Base-by-base conservation (phyloP, 345 rosid genomes). In the Brassica rapa region DNA sequence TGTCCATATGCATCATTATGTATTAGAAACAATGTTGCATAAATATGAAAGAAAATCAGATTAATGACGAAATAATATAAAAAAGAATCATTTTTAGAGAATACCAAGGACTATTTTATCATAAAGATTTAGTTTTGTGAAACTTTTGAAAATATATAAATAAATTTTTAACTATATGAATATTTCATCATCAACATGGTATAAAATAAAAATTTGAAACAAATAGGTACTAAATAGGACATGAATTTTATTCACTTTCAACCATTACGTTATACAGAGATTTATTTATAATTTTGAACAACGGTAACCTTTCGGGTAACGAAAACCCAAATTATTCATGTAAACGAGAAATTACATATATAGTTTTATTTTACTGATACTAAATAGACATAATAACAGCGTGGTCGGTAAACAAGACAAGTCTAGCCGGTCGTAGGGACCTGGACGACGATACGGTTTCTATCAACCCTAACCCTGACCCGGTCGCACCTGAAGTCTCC, bases 391-490 rank as follows among this genome's bases (percentile, higher is more conserved):
- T n/a, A 55, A 62, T 77, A 39, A 21, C 21, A 59, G n/a, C 1
- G 62, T 21, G 11, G 68, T 59, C 49, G 15, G 23, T 59, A 14
- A 53, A 53, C 7, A 65, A 19, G 16, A 53, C 11, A 66, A 19
- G 16, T 73, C 56, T 78, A 85, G 64, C 86, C 83, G 25, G 5
- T 1, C 9, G 16, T 24, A 53, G 87, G 87, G 60, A 2, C 15
- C 23, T 4, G 1, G 56, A 57, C 60, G 32, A 85, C 84, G 21
- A 41, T 39, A 27, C 77, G 25, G 27, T 70, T 11, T 8, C 19
- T 33, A 55, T 85, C 14, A 33, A 85, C 84, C 72, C 79, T 35
- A 62, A 83, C 86, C 69, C 83, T 62, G 29, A 85, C 84, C 6
- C 88, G 60, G 60, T 71, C 37, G 6, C 83, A 81, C 60, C 77